Evolutionary conservation across 2,329 filamentous ascomycete genomes (phyloP), one percentile per base, ranked within the genome.

Genomic region (Coniosporium tulheliwenetii): DNA sequence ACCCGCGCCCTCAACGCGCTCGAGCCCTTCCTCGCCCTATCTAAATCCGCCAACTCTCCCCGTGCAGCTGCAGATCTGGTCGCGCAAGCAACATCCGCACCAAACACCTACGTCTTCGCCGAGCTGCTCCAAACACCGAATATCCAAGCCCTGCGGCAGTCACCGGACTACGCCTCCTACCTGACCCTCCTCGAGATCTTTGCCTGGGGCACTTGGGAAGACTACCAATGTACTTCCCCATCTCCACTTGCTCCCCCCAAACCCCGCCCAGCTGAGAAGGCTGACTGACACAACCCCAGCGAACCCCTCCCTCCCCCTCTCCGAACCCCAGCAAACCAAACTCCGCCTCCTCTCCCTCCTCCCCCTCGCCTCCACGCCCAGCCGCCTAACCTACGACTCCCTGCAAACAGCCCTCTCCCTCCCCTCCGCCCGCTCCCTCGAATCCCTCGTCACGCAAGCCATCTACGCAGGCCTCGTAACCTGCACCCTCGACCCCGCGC

Each of bases 271-370:
- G 12, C 4, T 7, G 5, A 26, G 19, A 3, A 33, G 8, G 32
- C 32, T 8, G 9, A 38, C 43, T 46, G 13, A 43, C 37, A 37
- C 30, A 26, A 3, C 32, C 32, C 10, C 32, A 33, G 32, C 32
- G 10, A 33, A 33, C 8, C 32, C 32, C 32, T 5, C 32, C 32
- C 77, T 95, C 2, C 91, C 89, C 2, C 75, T 98, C 38, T 80
- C 73, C 55, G 70, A 75, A 1, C 67, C 74, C 41, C 91, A 98
- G 65, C 64, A 70, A 36, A 72, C 79, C 47, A 98, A 98, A 65
- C 81, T 98, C 36, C 82, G 85, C 41, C 85, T 95, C 55, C 80
- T 98, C 33, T 85, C 86, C 14, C 76, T 98, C 45, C 71, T 98
- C 37, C 81, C 84, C 0, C 77, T 95, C 45, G 80, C 85, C 43